phyloP scores from a whole-genome alignment of 1,139 yeast species.

The Pichia sp. region DNA sequence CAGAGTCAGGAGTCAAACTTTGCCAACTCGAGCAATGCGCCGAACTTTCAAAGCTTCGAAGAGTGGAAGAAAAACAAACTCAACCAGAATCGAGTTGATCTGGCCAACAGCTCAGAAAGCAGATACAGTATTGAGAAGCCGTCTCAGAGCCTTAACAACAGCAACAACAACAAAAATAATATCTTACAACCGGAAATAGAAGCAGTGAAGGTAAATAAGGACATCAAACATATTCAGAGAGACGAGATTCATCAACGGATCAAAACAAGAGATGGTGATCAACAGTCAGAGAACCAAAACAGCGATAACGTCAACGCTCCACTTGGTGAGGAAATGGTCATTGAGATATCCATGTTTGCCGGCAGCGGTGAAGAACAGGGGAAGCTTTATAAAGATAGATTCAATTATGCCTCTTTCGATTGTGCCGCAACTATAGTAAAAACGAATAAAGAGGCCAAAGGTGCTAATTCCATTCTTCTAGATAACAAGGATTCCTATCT shows the following conservation, averaged over 20 bases:
- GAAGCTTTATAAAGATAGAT: constrained; percentile 64
- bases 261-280: constrained; percentile 9
- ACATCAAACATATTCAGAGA: neutral
- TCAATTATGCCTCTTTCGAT: constrained; percentile 87
- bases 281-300: constrained; percentile 13
- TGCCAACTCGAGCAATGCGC: neutral
- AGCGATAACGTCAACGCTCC: constrained; percentile 29
- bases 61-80: constrained; percentile 74
- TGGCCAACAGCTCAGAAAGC: neutral
- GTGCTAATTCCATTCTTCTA: constrained; percentile 67
- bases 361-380: constrained; percentile 40
- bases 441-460: constrained; percentile 76
- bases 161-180: neutral
- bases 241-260: constrained; percentile 7
- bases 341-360: constrained; percentile 42
- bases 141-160: neutral
- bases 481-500: constrained; percentile 87
- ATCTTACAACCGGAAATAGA: neutral
- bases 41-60: constrained; percentile 67
- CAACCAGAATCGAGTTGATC: constrained; percentile 30
- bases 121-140: constrained; percentile 4
- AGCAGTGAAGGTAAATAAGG: neutral
- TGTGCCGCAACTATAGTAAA: constrained; percentile 92
- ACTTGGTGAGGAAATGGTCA: constrained; percentile 47
- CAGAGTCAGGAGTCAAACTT: neutral